phyloP scores from a whole-genome alignment of 352 stramenopile species.

The Phytopythium oedochilum region DNA sequence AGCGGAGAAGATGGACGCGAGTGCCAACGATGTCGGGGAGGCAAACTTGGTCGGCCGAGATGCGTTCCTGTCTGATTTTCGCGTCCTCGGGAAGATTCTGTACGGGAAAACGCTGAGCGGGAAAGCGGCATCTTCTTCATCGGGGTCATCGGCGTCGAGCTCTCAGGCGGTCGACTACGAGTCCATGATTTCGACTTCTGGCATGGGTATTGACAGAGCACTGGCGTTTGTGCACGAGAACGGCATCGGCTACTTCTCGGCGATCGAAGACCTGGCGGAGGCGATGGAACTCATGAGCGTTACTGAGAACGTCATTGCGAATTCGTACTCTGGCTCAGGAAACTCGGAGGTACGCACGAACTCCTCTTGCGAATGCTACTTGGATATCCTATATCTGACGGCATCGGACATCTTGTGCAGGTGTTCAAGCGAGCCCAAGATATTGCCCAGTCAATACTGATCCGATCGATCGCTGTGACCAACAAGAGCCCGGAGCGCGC shows the following conservation, averaged over 20 bases:
- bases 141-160: not conserved
- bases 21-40: not conserved
- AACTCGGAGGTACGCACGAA: constrained; percentile 40
- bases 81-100: constrained; percentile 73
- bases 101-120: constrained; percentile 51
- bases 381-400: not conserved
- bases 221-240: constrained; percentile 75
- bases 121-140: constrained; percentile 4
- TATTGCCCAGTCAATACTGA: constrained; percentile 46
- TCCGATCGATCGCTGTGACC: constrained; percentile 62
- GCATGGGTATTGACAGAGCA: constrained; percentile 50
- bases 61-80: constrained; percentile 76
- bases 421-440: constrained; percentile 50
- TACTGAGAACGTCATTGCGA: constrained; percentile 48
- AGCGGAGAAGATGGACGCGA: not conserved
- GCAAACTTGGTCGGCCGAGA: constrained; percentile 32
- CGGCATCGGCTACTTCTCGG: constrained; percentile 58
- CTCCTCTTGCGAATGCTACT: not conserved
- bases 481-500: constrained; percentile 61
- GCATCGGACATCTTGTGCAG: constrained; percentile 14
- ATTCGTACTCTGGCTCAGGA: constrained; percentile 42
- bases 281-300: constrained; percentile 72
- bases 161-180: constrained; percentile 25
- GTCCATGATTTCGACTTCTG: constrained; percentile 44
- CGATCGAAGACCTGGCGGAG: constrained; percentile 62